A percentile compares a stretch with the other conserved stretches of the same genome.
phyloP scores from a whole-genome alignment of 257 asterid species.

The Rehmannia glutinosa region DNA sequence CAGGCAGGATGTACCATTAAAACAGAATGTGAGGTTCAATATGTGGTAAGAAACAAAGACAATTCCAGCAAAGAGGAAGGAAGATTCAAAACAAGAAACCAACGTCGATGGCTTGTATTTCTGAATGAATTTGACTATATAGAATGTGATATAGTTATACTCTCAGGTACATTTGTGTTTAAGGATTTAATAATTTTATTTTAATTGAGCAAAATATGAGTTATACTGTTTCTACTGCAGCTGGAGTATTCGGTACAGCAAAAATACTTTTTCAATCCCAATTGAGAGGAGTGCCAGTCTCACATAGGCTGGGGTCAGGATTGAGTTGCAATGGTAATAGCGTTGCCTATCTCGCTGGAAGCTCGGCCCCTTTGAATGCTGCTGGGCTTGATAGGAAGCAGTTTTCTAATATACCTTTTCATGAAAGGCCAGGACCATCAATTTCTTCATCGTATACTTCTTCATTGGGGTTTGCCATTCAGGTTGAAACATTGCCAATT shows the following conservation, averaged over 20 bases:
- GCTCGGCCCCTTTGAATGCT: conserved; percentile 45
- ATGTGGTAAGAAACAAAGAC: conserved; percentile 32
- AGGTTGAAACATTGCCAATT: conserved; percentile 23
- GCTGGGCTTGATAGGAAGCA: conserved; percentile 33
- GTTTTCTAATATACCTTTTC: conserved; percentile 28
- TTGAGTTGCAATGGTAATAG: conserved; percentile 57
- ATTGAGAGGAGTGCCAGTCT: conserved; percentile 40
- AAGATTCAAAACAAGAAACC: conserved; percentile 6
- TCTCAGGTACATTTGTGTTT: conserved; percentile 34
- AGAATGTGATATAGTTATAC: conserved; percentile 39
- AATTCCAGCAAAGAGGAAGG: neutral
- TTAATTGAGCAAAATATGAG: neutral
- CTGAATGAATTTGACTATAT: conserved; percentile 40
- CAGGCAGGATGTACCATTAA: conserved; percentile 51
- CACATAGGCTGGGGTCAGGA: conserved; percentile 44
- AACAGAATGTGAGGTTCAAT: conserved; percentile 53
- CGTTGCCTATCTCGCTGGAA: conserved; percentile 45
- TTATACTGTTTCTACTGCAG: conserved; percentile 21
- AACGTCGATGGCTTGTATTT: conserved; percentile 42
- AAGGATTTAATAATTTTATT: neutral
- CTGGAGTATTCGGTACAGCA: conserved; percentile 59
- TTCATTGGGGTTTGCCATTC: conserved; percentile 54
- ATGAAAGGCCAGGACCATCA: conserved; percentile 57
- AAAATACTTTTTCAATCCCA: conserved; percentile 49
- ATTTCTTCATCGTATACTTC: conserved; percentile 54